A percentile compares a stretch with the other conserved stretches of the same genome.
phyloP scores from a whole-genome alignment of 139 green algal species.

The Penium margaritaceum region DNA sequence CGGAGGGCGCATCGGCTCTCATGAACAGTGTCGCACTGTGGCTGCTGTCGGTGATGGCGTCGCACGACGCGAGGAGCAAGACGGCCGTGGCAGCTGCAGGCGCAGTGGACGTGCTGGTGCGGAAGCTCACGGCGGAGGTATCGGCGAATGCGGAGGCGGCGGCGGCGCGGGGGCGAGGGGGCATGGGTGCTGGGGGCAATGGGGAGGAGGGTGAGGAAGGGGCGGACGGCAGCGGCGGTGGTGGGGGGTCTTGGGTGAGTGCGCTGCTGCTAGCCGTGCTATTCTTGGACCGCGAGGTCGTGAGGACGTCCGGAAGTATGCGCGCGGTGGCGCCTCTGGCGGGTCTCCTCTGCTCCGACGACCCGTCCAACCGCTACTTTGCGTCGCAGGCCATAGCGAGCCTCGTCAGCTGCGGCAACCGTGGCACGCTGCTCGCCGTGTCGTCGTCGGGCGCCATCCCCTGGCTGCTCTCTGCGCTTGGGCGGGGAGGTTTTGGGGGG shows the following conservation, averaged over 20 bases:
- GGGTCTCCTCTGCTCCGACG: conserved; percentile 18
- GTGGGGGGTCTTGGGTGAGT: conserved; percentile 26
- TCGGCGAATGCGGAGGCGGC: conserved; percentile 13
- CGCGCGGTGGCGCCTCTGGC: conserved; percentile 22
- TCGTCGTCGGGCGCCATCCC: conserved; percentile 10
- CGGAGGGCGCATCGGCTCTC: conserved; percentile 10
- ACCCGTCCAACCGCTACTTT: conserved; percentile 38
- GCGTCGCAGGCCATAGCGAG: conserved; percentile 25
- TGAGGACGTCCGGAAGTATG: neutral
- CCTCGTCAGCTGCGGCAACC: conserved; percentile 21
- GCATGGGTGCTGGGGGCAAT: too few relatives aligned
- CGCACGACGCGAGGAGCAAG: conserved; percentile 25
- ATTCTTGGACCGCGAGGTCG: conserved; percentile 26
- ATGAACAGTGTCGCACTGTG: conserved; percentile 33
- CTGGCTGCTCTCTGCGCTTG: conserved; percentile 16
- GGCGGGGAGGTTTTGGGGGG: too few relatives aligned
- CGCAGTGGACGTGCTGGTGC: conserved; percentile 22
- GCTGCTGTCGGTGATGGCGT: conserved; percentile 34
- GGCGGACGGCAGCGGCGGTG: conserved; percentile 2
- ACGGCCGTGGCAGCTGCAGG: conserved; percentile 16
- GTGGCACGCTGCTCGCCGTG: conserved; percentile 29
- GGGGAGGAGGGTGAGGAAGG: neutral
- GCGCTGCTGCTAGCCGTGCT: conserved; percentile 35
- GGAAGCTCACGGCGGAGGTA: conserved; percentile 19
- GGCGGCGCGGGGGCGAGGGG: conserved; percentile 14